Percentiles rank a stretch among this genome's conserved stretches.
Evolutionary conservation across 2,329 filamentous ascomycete species (phyloP).

Genomic region (Cercospora sojina): DNA sequence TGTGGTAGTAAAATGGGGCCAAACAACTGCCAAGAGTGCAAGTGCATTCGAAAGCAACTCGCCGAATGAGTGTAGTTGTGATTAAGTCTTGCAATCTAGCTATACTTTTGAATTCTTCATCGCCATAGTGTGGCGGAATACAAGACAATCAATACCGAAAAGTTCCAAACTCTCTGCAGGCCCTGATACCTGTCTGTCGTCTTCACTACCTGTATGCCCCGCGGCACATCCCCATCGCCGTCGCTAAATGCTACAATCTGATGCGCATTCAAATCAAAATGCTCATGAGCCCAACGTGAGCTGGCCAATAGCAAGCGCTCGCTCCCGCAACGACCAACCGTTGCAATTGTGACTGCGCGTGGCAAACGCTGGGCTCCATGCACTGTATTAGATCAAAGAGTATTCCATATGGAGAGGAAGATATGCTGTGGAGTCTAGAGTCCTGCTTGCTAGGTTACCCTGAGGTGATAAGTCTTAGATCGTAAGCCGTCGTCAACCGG

Average conservation of each 20-base stretch:
- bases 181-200: neutral
- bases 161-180: neutral
- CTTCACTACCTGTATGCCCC: neutral
- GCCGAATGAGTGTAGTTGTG: constrained; percentile 17
- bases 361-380: neutral
- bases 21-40: neutral
- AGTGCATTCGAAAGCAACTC: constrained; percentile 11
- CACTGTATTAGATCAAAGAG: constrained; percentile 26
- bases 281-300: neutral
- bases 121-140: constrained; percentile 9
- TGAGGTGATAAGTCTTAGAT: constrained; percentile 41
- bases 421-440: constrained; percentile 21
- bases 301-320: neutral
- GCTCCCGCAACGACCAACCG: neutral
- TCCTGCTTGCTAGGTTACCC: constrained; percentile 36
- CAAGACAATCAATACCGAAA: constrained; percentile 12
- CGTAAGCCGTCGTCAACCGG: constrained; percentile 35
- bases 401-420: constrained; percentile 28
- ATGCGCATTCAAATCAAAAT: neutral
- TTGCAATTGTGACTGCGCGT: neutral
- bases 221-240: neutral
- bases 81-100: constrained; percentile 16
- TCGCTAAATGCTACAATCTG: constrained; percentile 12
- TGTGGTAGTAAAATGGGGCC: neutral
- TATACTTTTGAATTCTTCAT: constrained; percentile 14